phyloP scores from a whole-genome alignment of 2,329 filamentous ascomycete species.

The Aspergillus latus region DNA sequence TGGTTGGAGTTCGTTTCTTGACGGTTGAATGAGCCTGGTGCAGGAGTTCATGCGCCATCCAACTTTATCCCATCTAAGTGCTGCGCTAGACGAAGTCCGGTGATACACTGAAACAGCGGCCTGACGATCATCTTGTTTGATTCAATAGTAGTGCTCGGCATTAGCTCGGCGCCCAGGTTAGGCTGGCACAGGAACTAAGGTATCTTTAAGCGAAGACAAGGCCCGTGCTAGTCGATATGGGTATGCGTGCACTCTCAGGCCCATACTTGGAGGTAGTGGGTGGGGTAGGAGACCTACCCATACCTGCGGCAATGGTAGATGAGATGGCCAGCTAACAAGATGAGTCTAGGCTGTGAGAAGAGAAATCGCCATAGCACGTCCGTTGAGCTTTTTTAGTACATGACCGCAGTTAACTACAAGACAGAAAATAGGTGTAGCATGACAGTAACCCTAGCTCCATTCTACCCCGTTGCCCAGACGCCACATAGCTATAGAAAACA shows the following conservation, averaged over 20 bases:
- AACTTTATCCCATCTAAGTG: not conserved
- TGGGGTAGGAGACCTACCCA: too few relatives aligned
- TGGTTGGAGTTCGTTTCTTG: too few relatives aligned
- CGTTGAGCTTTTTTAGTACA: too few relatives aligned
- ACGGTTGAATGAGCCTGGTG: not conserved
- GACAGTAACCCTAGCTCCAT: constrained; percentile 15
- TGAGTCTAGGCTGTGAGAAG: too few relatives aligned
- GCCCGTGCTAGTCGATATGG: not conserved
- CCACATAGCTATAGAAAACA: constrained; percentile 15
- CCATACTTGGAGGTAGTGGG: not conserved
- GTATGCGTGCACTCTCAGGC: not conserved
- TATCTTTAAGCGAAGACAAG: not conserved
- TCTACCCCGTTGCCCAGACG: constrained; percentile 22
- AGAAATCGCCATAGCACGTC: too few relatives aligned
- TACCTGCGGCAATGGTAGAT: too few relatives aligned
- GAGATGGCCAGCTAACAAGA: too few relatives aligned
- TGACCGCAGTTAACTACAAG: not conserved
- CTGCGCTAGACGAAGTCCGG: not conserved
- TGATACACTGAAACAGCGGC: not conserved
- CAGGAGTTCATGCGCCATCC: not conserved
- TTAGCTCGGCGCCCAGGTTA: too few relatives aligned
- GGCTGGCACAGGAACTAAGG: not conserved
- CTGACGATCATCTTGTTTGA: not conserved
- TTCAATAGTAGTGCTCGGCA: too few relatives aligned
- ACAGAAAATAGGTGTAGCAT: constrained; percentile 11